Evolutionary conservation across 2,329 filamentous ascomycete species (phyloP).

Genomic region (Zymoseptoria pseudotritici): DNA sequence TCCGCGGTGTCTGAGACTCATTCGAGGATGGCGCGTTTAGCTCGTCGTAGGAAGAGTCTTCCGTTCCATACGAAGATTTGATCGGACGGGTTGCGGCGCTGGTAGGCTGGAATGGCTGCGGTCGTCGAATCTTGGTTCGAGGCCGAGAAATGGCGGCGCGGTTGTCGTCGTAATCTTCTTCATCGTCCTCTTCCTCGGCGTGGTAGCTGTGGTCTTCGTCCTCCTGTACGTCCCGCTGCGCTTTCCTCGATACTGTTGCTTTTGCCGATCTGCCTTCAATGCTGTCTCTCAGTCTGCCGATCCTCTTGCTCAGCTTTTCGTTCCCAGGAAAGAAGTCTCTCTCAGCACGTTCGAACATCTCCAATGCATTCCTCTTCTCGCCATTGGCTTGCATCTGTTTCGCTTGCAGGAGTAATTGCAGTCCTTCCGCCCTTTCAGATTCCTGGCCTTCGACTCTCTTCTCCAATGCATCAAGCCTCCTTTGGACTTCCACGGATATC

Average conservation of each 20-base stretch:
- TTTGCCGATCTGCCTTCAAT: slow-evolving; percentile 36
- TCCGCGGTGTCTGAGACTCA: slow-evolving; percentile 47
- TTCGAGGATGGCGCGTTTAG: slow-evolving; percentile 25
- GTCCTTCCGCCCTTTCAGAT: slow-evolving; percentile 73
- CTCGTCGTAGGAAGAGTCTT: not conserved
- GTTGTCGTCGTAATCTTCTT: slow-evolving; percentile 31
- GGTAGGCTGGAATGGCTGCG: slow-evolving; percentile 5
- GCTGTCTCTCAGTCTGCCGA: slow-evolving; percentile 46
- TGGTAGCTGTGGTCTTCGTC: slow-evolving; percentile 39
- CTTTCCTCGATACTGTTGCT: slow-evolving; percentile 4
- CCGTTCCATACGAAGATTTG: not conserved
- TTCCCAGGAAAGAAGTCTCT: slow-evolving; percentile 78
- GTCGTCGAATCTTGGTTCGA: slow-evolving; percentile 30
- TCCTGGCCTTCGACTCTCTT: slow-evolving; percentile 65
- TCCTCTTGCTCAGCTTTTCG: slow-evolving; percentile 59
- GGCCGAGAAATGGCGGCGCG: slow-evolving; percentile 23
- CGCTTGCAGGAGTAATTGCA: slow-evolving; percentile 82
- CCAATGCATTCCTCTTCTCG: slow-evolving; percentile 68
- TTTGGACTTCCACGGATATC: slow-evolving; percentile 71
- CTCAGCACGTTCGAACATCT: slow-evolving; percentile 77
- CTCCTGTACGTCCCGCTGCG: slow-evolving; percentile 4
- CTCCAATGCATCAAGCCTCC: slow-evolving; percentile 75
- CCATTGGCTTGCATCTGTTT: slow-evolving; percentile 82
- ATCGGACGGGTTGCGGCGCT: not conserved
- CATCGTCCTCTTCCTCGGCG: slow-evolving; percentile 29